phyloP scores from a whole-genome alignment of 1,139 yeast species.

The Kodamaea plutei region DNA sequence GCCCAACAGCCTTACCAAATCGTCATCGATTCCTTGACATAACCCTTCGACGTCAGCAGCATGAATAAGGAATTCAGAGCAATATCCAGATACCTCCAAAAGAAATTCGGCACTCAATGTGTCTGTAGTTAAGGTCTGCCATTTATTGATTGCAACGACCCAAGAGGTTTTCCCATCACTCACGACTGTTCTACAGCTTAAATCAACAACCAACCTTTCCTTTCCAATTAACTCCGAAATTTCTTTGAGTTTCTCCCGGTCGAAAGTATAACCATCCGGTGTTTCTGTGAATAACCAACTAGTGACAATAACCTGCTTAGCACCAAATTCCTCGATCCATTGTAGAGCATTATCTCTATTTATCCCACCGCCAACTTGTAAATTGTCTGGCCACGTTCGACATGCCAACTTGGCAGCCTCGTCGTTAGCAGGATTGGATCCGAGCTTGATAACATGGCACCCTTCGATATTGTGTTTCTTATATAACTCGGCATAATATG shows the following conservation, averaged over 20 bases:
- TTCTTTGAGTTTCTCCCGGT: constrained; percentile 47
- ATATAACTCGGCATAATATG: constrained; percentile 75
- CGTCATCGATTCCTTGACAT: constrained; percentile 85
- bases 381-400: constrained; percentile 61
- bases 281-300: constrained; percentile 74
- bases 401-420: constrained; percentile 78
- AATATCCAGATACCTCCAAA: constrained; percentile 51
- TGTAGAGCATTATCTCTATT: constrained; percentile 61
- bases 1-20: constrained; percentile 65
- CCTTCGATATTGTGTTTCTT: constrained; percentile 54
- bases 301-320: constrained; percentile 86
- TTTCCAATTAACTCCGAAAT: constrained; percentile 56
- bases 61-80: constrained; percentile 85
- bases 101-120: constrained; percentile 54
- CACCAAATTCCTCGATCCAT: constrained; percentile 66
- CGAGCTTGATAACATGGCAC: constrained; percentile 90
- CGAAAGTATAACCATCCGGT: constrained; percentile 41
- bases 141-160: constrained; percentile 95
- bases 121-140: constrained; percentile 84
- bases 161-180: constrained; percentile 42
- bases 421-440: constrained; percentile 71
- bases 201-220: constrained; percentile 74
- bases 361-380: constrained; percentile 95
- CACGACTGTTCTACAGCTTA: constrained; percentile 65
- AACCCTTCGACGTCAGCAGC: constrained; percentile 99